These are phyloP conservation scores for Didymella sp. DNA, from an alignment of 2,329 filamentous ascomycete genomes.

Conservation along the genomic window DNA sequence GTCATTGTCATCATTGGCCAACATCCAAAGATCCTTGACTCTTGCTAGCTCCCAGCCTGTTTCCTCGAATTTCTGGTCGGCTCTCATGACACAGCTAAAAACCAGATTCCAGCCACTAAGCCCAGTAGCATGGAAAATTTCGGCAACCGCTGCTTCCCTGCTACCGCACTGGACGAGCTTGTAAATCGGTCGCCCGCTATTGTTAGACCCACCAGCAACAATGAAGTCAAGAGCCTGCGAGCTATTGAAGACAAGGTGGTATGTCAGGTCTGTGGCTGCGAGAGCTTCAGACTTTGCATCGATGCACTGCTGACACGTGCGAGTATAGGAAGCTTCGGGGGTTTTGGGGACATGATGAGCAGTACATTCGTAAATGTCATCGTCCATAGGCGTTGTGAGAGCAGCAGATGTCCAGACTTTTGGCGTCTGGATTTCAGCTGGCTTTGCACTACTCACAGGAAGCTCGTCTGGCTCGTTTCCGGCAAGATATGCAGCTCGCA, in stretches of 20 bases:
- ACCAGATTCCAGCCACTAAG: slow-evolving; percentile 42
- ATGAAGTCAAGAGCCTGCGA: slow-evolving; percentile 29
- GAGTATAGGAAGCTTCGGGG: slow-evolving; percentile 10
- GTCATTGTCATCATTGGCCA: slow-evolving; percentile 31
- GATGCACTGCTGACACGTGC: slow-evolving; percentile 36
- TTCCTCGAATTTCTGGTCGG: slow-evolving; percentile 34
- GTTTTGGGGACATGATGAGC: slow-evolving; percentile 24
- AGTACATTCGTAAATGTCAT: slow-evolving; percentile 38
- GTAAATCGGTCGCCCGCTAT: slow-evolving; percentile 36
- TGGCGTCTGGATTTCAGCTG: slow-evolving; percentile 15
- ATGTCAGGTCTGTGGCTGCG: slow-evolving; percentile 27
- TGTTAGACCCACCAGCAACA: slow-evolving; percentile 16
- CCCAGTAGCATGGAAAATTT: slow-evolving; percentile 40
- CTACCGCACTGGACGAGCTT: slow-evolving; percentile 43
- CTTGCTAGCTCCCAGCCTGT: slow-evolving; percentile 25
- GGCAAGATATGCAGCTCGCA: slow-evolving; percentile 11
- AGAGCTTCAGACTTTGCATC: slow-evolving; percentile 38
- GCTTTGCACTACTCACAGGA: slow-evolving; percentile 23
- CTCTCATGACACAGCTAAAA: slow-evolving; percentile 42
- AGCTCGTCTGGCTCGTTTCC: slow-evolving; percentile 22
- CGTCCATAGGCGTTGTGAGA: slow-evolving; percentile 38
- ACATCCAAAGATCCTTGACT: slow-evolving; percentile 35
- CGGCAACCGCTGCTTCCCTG: slow-evolving; percentile 39
- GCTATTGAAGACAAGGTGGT: slow-evolving; percentile 38
- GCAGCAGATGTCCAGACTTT: slow-evolving; percentile 42